Evolutionary conservation across 2,329 filamentous ascomycete species (phyloP).

Genomic region (Fusarium papillatum): DNA sequence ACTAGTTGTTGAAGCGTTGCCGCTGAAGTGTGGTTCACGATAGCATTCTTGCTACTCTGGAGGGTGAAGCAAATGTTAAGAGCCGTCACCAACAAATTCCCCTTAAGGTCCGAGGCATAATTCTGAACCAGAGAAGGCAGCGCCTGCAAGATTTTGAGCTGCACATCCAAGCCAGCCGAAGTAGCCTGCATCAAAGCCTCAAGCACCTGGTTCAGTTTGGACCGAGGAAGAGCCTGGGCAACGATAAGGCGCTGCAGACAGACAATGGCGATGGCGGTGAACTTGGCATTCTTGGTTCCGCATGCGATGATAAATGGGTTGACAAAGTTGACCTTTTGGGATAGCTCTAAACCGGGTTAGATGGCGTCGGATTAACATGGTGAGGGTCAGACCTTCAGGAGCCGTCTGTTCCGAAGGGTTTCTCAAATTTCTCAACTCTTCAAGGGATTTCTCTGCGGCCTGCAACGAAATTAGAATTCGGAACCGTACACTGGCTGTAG

Average conservation of each 20-base stretch:
- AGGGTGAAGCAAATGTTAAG: constrained; percentile 93
- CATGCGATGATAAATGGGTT: constrained; percentile 97
- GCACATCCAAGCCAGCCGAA: constrained; percentile 86
- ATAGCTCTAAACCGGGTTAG: constrained; percentile 74
- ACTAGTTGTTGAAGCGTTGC: constrained; percentile 97
- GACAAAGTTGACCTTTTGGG: constrained; percentile 85
- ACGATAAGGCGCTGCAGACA: constrained; percentile 93
- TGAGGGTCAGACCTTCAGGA: constrained; percentile 49
- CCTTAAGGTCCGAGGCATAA: constrained; percentile 85
- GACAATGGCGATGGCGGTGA: constrained; percentile 88
- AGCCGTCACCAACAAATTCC: constrained; percentile 83
- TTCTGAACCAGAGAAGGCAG: constrained; percentile 92
- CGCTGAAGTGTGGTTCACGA: constrained; percentile 95
- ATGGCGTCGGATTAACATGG: constrained; percentile 16
- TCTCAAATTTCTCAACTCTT: constrained; percentile 78
- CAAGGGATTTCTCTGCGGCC: constrained; percentile 94
- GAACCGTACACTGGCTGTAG: neutral
- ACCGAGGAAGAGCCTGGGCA: constrained; percentile 81
- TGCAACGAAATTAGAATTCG: constrained; percentile 49
- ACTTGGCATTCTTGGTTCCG: constrained; percentile 89
- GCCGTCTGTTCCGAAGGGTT: constrained; percentile 53
- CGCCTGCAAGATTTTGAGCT: constrained; percentile 95
- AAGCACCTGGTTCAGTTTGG: constrained; percentile 87
- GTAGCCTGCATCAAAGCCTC: constrained; percentile 90
- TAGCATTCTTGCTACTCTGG: constrained; percentile 91